Base-by-base conservation (phyloP, 2,329 filamentous ascomycete species). In the Alternaria hordeiaustralica region DNA sequence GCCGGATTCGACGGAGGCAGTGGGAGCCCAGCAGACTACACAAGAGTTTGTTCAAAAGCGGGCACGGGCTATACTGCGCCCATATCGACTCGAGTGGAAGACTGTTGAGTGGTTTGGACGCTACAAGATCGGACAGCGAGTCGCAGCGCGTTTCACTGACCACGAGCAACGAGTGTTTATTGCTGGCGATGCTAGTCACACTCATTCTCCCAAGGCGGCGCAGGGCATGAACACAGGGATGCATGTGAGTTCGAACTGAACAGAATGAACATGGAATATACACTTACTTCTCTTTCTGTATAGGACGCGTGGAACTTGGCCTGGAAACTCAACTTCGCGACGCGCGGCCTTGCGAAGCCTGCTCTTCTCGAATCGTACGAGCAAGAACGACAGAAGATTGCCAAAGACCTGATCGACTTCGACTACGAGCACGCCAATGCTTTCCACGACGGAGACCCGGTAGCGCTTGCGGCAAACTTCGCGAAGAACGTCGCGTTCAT, bases 401-500 rank as follows among this genome's bases (percentile, higher is more conserved):
- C 82, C 5, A 72, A 82, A 56, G 81, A 83, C 56, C 73, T 84
- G 6, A 82, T 83, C 62, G 75, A 78, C 61, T 82, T 82, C 63
- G 82, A 83, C 69, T 80, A 78, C 60, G 83, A 84, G 64, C 84
- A 86, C 61, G 83, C 83, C 50, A 82, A 82, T 57, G 84, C 84
- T 26, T 79, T 88, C 69, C 85, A 88, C 20, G 85, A 84, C 5
- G 89, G 89, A 30, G 89, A 92, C 66, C 84, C 87, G 13, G 83
- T 84, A 51, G 88, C 87, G 0, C 82, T 93, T 2, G 88, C 89
- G 0, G 84, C 87, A 66, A 92, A 92, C 77, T 92, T 93, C 75
- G 83, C 86, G 49, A 88, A 87, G 49, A 92, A 92, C 60, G 87
- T 92, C 36, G 87, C 88, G 9, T 93, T 93, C 80, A 93, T 92